Percentiles rank a stretch among this genome's conserved stretches.
These are phyloP conservation scores for Boletus holoroseus DNA, from an alignment of 1,284 basidiomycete species.

Conservation along the genomic window DNA sequence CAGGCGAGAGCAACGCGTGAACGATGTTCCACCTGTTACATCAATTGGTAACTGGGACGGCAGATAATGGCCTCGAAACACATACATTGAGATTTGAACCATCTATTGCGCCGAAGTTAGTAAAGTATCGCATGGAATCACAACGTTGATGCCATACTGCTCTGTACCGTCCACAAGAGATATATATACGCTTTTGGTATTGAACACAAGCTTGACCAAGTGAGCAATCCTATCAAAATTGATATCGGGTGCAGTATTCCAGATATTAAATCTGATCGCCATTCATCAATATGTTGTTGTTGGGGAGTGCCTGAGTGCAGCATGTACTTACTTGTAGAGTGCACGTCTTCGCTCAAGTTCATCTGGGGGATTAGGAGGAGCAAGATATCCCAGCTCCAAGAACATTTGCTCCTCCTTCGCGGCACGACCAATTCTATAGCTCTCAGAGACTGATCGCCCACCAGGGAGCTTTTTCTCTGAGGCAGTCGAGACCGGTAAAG, in stretches of 20 bases:
- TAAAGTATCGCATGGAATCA: constrained; percentile 1
- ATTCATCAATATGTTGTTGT: constrained; percentile 4
- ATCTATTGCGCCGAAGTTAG: constrained; percentile 40
- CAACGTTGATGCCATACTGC: constrained; percentile 46
- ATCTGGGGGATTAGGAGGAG: constrained; percentile 75
- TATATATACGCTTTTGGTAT: constrained; percentile 80
- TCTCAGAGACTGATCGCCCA: constrained; percentile 38
- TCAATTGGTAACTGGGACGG: not conserved
- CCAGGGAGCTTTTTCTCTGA: constrained; percentile 39
- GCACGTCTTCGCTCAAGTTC: constrained; percentile 77
- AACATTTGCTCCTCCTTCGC: constrained; percentile 62
- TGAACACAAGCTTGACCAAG: constrained; percentile 90
- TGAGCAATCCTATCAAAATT: constrained; percentile 92
- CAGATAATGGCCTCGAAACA: constrained; percentile 7
- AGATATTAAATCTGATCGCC: constrained; percentile 71
- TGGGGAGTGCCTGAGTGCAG: not conserved
- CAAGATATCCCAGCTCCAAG: constrained; percentile 62
- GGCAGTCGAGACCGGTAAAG: constrained; percentile 43
- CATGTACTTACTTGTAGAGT: constrained; percentile 59
- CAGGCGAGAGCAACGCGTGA: constrained; percentile 51
- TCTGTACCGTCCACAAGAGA: constrained; percentile 77
- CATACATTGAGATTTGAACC: constrained; percentile 81
- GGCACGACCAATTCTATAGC: constrained; percentile 41
- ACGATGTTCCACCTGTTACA: constrained; percentile 55
- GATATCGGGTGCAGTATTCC: constrained; percentile 76